A percentile compares a stretch with the other conserved stretches of the same genome.
Conservation (phyloP, 306 rosid species). For the Sindora glabra region DNA sequence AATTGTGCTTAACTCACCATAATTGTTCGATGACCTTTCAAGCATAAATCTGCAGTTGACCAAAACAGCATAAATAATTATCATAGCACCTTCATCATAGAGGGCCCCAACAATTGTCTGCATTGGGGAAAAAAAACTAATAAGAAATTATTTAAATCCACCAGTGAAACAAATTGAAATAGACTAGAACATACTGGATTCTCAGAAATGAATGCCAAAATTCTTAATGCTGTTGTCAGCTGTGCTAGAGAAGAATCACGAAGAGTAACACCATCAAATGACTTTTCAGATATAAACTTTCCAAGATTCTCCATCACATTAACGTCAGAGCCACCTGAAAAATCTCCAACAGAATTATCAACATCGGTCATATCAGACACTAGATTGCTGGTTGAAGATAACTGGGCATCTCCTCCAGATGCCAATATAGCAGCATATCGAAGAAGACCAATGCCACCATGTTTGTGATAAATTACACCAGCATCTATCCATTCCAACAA, state of each 20-base stretch:
- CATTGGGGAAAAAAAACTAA: conserved; percentile 27
- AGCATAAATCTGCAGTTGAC: conserved; percentile 90
- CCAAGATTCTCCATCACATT: conserved; percentile 97
- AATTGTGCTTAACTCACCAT: conserved; percentile 46
- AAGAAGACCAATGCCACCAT: conserved; percentile 81
- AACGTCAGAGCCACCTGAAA: conserved; percentile 64
- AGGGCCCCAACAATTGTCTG: conserved; percentile 77
- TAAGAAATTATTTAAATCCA: conserved; percentile 13
- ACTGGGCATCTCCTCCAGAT: conserved; percentile 96
- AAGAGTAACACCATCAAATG: conserved; percentile 84
- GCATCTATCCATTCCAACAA: conserved; percentile 98
- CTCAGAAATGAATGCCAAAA: conserved; percentile 93
- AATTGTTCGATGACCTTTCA: conserved; percentile 86
- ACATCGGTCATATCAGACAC: conserved; percentile 85
- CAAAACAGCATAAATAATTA: conserved; percentile 72
- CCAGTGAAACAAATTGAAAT: conserved; percentile 8
- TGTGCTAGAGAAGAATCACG: conserved; percentile 90
- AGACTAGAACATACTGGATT: conserved; percentile 59
- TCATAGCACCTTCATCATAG: conserved; percentile 84
- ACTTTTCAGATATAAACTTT: conserved; percentile 75
- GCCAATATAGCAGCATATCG: conserved; percentile 89
- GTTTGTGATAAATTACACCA: conserved; percentile 82
- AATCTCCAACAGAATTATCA: conserved; percentile 77
- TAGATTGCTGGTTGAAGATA: conserved; percentile 57
- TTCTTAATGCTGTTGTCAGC: conserved; percentile 86